phyloP scores from a whole-genome alignment of 192 early-diverging fungal genomes.

The Coemansia sp. region DNA sequence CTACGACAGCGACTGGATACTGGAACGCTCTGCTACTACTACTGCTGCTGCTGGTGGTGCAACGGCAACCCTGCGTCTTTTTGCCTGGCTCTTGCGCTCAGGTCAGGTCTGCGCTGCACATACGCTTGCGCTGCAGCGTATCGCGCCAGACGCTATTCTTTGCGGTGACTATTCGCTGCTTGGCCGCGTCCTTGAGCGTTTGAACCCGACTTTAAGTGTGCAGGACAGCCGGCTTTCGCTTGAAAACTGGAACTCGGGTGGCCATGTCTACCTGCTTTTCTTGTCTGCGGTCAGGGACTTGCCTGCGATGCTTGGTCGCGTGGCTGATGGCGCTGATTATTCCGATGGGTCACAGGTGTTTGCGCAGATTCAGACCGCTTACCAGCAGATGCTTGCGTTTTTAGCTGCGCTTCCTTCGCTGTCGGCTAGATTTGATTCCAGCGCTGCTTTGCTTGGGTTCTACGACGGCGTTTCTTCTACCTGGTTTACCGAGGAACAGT shows the following conservation, averaged over 20 bases:
- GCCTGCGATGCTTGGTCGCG: slow-evolving; percentile 25
- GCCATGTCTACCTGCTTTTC: slow-evolving; percentile 15
- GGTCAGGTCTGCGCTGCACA: slow-evolving; percentile 54
- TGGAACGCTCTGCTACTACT: slow-evolving; percentile 13
- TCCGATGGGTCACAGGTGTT: background rate
- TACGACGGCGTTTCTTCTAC: slow-evolving; percentile 24
- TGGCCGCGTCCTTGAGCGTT: slow-evolving; percentile 25
- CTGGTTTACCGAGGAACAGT: slow-evolving; percentile 23
- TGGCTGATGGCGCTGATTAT: background rate
- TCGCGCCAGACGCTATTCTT: slow-evolving; percentile 61
- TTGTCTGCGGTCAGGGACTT: slow-evolving; percentile 29
- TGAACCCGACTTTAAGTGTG: slow-evolving; percentile 23
- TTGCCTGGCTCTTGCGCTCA: slow-evolving; percentile 49
- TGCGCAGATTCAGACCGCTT: slow-evolving; percentile 6
- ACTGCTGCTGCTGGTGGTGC: background rate
- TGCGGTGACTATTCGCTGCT: slow-evolving; percentile 52
- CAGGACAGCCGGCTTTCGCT: background rate
- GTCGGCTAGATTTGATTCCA: slow-evolving; percentile 19
- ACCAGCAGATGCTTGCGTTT: slow-evolving; percentile 29
- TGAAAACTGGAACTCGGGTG: slow-evolving; percentile 25
- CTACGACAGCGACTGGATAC: slow-evolving; percentile 50
- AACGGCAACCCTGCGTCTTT: slow-evolving; percentile 20
- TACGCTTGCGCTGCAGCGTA: slow-evolving; percentile 49
- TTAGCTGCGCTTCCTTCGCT: slow-evolving; percentile 30
- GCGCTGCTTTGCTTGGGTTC: slow-evolving; percentile 10